These are phyloP conservation scores for Emergomyces africanus DNA, from an alignment of 2,329 filamentous ascomycete species.

Conservation along the genomic window DNA sequence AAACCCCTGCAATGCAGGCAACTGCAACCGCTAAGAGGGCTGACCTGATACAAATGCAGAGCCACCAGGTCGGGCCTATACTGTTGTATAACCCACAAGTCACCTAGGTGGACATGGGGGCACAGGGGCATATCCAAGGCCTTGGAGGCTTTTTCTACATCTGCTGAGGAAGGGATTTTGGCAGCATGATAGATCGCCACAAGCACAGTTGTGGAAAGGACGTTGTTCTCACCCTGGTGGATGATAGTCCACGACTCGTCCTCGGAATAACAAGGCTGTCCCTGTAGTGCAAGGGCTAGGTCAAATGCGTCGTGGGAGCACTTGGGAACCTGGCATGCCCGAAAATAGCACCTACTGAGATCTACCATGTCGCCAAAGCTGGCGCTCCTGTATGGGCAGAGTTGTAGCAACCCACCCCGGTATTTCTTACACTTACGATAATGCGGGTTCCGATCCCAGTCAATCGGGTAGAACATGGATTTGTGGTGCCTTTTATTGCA, in stretches of 20 bases:
- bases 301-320: neutral
- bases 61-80: neutral
- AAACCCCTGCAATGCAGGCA: neutral
- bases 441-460: neutral
- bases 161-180: neutral
- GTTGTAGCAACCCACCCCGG: neutral
- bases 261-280: too few relatives aligned
- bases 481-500: neutral
- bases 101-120: neutral
- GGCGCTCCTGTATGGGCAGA: neutral
- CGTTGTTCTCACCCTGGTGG: neutral
- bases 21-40: neutral
- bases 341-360: neutral
- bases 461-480: neutral
- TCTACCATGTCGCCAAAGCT: neutral
- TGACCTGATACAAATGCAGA: neutral
- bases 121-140: neutral
- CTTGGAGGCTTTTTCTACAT: neutral
- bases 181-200: neutral
- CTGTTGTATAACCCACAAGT: neutral
- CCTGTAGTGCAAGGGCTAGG: neutral
- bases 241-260: neutral
- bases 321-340: neutral
- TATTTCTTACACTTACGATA: neutral
- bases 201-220: neutral